Conservation (phyloP, 257 asterid species). For the Cordia subcordata region DNA sequence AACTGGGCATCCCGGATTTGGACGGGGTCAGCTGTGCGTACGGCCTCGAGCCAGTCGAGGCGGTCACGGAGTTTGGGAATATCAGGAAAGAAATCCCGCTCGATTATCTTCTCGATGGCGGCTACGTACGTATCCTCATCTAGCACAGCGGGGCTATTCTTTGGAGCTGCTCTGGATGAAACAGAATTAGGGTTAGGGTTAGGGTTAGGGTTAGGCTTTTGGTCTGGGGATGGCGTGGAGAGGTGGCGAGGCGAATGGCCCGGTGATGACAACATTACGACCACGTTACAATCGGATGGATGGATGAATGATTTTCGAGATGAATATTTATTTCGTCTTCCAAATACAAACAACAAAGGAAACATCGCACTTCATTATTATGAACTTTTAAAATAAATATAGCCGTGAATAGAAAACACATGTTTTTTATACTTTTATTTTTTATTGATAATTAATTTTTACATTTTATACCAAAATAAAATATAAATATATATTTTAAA, state of each 20-base stretch:
- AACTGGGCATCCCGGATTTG: constrained; percentile 91
- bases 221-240: constrained; percentile 58
- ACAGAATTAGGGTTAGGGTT: constrained; percentile 13
- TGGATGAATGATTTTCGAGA: not conserved
- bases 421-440: too few relatives aligned
- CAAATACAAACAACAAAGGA: too few relatives aligned
- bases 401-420: too few relatives aligned
- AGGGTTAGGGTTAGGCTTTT: constrained; percentile 17
- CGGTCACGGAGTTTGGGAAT: constrained; percentile 94
- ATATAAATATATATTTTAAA: too few relatives aligned
- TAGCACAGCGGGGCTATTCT: constrained; percentile 48
- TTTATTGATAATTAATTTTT: too few relatives aligned
- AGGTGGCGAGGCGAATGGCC: constrained; percentile 94
- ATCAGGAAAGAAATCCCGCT: constrained; percentile 91
- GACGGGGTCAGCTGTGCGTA: constrained; percentile 68
- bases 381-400: too few relatives aligned
- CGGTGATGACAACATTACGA: constrained; percentile 68
- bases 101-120: constrained; percentile 86
- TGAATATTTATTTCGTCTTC: too few relatives aligned
- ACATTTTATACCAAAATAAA: too few relatives aligned
- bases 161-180: not conserved
- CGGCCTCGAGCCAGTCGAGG: constrained; percentile 90
- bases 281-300: not conserved
- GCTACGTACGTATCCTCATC: constrained; percentile 88
- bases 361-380: too few relatives aligned